phyloP scores from a whole-genome alignment of 345 rosid genomes.

The Reutealis trisperma region DNA sequence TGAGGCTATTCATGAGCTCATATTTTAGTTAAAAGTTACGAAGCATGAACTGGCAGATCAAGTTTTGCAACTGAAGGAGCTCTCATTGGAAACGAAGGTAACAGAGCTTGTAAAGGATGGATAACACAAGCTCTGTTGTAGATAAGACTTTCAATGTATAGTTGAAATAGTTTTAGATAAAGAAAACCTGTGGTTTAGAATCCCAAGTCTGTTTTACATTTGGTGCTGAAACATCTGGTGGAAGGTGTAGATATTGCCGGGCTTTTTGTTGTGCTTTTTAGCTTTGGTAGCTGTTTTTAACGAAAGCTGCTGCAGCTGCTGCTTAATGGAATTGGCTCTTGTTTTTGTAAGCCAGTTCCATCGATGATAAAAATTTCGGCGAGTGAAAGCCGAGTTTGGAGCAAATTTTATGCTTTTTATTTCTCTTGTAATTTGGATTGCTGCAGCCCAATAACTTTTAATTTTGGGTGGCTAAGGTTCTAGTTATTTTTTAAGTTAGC shows the following conservation, averaged over 20 bases:
- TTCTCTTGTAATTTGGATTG: background rate
- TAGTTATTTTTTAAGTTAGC: background rate
- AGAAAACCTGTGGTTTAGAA: constrained; percentile 11
- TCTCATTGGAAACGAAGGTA: constrained; percentile 15
- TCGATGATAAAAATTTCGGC: constrained; percentile 1
- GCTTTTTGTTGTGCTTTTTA: constrained; percentile 9
- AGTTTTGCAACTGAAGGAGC: constrained; percentile 22
- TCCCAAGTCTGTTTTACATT: background rate
- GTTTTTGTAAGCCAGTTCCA: constrained; percentile 46
- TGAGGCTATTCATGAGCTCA: constrained; percentile 69
- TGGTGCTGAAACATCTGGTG: constrained; percentile 15
- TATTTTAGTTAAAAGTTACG: constrained; percentile 43
- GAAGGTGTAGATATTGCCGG: constrained; percentile 37
- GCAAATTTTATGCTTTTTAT: constrained; percentile 1
- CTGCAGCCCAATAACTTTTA: constrained; percentile 41
- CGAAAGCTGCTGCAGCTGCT: constrained; percentile 55
- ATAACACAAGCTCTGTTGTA: constrained; percentile 29
- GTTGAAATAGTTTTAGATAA: constrained; percentile 21
- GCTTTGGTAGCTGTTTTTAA: constrained; percentile 47
- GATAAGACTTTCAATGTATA: constrained; percentile 37
- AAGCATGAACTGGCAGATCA: constrained; percentile 12
- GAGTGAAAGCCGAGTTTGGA: background rate
- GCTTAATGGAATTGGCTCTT: constrained; percentile 34
- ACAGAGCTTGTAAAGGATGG: constrained; percentile 18
- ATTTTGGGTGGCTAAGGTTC: constrained; percentile 37